Conservation (phyloP, 2,329 filamentous ascomycete species). For the Beauveria australis region DNA sequence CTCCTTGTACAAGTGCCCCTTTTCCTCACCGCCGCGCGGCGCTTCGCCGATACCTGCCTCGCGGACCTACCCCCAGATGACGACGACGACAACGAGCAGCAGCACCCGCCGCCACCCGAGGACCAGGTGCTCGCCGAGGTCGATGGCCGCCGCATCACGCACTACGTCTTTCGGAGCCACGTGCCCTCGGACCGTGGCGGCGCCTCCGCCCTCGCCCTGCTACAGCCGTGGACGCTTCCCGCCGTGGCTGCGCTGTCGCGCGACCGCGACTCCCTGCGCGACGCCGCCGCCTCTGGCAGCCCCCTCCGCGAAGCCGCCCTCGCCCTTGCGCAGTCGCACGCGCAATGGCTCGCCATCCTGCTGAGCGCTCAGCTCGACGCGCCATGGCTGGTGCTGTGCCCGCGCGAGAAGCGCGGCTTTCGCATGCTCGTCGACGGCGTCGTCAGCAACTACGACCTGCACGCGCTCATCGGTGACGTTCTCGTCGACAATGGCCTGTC, state of each 20-base stretch:
- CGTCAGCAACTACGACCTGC: slow-evolving; percentile 7
- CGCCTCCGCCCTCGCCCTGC: slow-evolving; percentile 3
- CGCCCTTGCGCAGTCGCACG: background rate
- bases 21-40: background rate
- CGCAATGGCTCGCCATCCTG: slow-evolving; percentile 6
- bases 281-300: background rate
- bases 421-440: slow-evolving; percentile 6
- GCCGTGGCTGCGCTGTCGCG: background rate
- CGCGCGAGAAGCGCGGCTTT: background rate
- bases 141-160: slow-evolving; percentile 3
- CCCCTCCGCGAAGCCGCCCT: background rate
- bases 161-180: slow-evolving; percentile 1
- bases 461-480: slow-evolving; percentile 5
- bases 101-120: background rate
- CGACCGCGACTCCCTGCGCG: background rate
- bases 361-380: slow-evolving; percentile 4
- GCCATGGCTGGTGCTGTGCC: background rate
- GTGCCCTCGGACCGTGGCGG: background rate
- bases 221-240: slow-evolving; percentile 7
- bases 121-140: slow-evolving; percentile 3
- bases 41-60: slow-evolving; percentile 1
- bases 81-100: background rate
- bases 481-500: background rate
- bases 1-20: background rate
- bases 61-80: background rate